Evolutionary conservation across 1,284 basidiomycete genomes (phyloP).

Genomic region (Fistulinella staudtii): DNA sequence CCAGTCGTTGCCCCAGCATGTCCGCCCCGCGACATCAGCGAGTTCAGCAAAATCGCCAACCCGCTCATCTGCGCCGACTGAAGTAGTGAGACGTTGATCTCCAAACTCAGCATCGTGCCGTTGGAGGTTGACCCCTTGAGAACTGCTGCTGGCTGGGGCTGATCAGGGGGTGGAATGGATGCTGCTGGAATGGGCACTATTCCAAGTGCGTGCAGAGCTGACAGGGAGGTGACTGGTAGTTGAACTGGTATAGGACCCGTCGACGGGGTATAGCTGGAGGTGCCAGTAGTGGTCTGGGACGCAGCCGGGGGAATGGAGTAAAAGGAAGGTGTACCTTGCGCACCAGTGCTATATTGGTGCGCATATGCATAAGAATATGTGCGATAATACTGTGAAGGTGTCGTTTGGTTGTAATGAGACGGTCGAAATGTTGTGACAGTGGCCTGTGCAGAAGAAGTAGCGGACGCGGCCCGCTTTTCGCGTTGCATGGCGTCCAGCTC

Average conservation of each 20-base stretch:
- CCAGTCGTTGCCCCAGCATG: conserved; percentile 21
- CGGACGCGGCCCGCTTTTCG: conserved; percentile 48
- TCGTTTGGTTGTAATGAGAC: conserved; percentile 34
- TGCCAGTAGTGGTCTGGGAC: conserved; percentile 24
- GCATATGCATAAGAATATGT: conserved; percentile 52
- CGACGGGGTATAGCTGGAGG: conserved; percentile 37
- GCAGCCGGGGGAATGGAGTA: conserved; percentile 32
- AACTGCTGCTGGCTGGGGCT: conserved; percentile 64
- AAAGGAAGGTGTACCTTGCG: conserved; percentile 27
- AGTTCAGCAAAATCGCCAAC: conserved; percentile 64
- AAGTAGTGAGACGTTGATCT: conserved; percentile 69
- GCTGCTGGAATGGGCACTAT: conserved; percentile 67
- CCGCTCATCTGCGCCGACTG: conserved; percentile 71
- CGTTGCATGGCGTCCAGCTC: conserved; percentile 66
- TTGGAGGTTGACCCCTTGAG: conserved; percentile 64
- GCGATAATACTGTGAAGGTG: conserved; percentile 51
- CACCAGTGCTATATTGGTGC: conserved; percentile 43
- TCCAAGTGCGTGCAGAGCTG: conserved; percentile 63
- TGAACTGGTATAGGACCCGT: conserved; percentile 65
- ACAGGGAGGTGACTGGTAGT: conserved; percentile 64
- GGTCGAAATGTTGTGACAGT: conserved; percentile 36
- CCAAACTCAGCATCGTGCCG: conserved; percentile 65
- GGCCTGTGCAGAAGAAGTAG: conserved; percentile 20
- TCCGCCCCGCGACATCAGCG: conserved; percentile 45
- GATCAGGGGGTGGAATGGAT: conserved; percentile 50